These are phyloP conservation scores for Aspergillus coremiiformis DNA, from an alignment of 495 filamentous ascomycete species.

Conservation along the genomic window DNA sequence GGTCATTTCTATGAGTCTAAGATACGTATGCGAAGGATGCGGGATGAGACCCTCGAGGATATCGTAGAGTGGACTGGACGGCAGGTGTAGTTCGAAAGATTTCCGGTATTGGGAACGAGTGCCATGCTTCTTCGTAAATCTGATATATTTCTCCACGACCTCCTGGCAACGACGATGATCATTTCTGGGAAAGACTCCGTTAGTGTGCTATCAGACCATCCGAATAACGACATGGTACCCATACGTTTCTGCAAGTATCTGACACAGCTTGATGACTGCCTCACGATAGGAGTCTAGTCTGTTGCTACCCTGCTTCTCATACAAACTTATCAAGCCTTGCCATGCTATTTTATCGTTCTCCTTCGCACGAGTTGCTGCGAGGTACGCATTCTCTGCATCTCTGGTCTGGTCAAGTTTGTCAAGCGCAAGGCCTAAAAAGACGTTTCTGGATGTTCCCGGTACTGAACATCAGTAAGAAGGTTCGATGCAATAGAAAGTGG, in stretches of 20 bases:
- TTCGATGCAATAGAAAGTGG: background rate
- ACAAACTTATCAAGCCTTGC: slow-evolving; percentile 84
- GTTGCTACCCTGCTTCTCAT: slow-evolving; percentile 62
- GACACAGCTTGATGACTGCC: slow-evolving; percentile 63
- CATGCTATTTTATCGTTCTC: slow-evolving; percentile 62
- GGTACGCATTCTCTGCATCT: slow-evolving; percentile 68
- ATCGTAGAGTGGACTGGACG: slow-evolving; percentile 66
- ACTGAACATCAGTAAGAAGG: slow-evolving; percentile 1
- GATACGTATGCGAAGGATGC: slow-evolving; percentile 73
- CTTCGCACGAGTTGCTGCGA: slow-evolving; percentile 61
- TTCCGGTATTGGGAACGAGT: slow-evolving; percentile 62
- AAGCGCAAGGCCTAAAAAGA: slow-evolving; percentile 74
- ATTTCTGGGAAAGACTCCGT: slow-evolving; percentile 33
- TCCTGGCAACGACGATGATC: slow-evolving; percentile 68
- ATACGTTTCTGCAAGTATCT: slow-evolving; percentile 61
- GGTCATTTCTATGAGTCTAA: slow-evolving; percentile 72
- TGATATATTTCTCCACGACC: slow-evolving; percentile 70
- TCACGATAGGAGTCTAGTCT: slow-evolving; percentile 68
- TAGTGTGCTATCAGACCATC: background rate
- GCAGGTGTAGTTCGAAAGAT: slow-evolving; percentile 68
- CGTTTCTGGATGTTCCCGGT: slow-evolving; percentile 42
- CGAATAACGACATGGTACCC: slow-evolving; percentile 25
- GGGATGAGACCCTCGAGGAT: slow-evolving; percentile 81
- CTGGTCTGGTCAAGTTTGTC: slow-evolving; percentile 65
- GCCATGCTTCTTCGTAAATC: slow-evolving; percentile 61